Evolutionary conservation across 192 early-diverging fungal species (phyloP), one percentile per base, ranked within the genome.

Genomic region (Coemansia sp.): DNA sequence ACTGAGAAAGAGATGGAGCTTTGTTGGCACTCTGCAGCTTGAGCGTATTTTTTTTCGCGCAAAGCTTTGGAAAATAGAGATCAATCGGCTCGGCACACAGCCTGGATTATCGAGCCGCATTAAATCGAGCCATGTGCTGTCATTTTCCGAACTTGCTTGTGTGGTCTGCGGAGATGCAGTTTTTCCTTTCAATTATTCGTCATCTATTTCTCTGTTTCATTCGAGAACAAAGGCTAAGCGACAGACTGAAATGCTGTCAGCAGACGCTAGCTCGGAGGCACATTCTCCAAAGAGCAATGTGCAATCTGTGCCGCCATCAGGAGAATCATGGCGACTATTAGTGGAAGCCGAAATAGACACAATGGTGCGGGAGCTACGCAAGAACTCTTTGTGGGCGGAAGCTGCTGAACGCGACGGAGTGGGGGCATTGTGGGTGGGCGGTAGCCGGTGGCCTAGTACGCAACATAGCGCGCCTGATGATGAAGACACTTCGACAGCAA

Each of bases 381-480:
- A 82, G 58, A 77, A 77, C 30, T 58, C 75, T 21, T 54, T 73
- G 26, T 82, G 74, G 79, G 69, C 70, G 9, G 79, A 77, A 10
- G 71, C 65, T 2, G 79, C 64, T 12, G 74, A 82, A 54, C 62
- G 64, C 6, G 71, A 73, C 25, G 79, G 79, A 5, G 61, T 73
- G 23, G 79, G 71, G 25, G 73, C 74, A n/a, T 67, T 82, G 18
- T 82, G 79, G 79, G 75, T 77, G 16, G 79, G 79, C 25, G 79
- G 79, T 28, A 57, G 78, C 26, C 69, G 67, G 53, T 81, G 78
- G 78, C 74, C 73, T 6, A 56, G 62, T 4, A 22, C 58, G 7
- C 71, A 71, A 23, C 21, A 38, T 25, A 50, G 38, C 38, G 14
- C 38, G 16, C 38, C 38, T 44, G 14, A 44, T 14, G 38, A 44